A percentile compares a stretch with the other conserved stretches of the same genome.
Evolutionary conservation across 2,329 filamentous ascomycete genomes (phyloP).

Genomic region (Xylariaceae sp.): DNA sequence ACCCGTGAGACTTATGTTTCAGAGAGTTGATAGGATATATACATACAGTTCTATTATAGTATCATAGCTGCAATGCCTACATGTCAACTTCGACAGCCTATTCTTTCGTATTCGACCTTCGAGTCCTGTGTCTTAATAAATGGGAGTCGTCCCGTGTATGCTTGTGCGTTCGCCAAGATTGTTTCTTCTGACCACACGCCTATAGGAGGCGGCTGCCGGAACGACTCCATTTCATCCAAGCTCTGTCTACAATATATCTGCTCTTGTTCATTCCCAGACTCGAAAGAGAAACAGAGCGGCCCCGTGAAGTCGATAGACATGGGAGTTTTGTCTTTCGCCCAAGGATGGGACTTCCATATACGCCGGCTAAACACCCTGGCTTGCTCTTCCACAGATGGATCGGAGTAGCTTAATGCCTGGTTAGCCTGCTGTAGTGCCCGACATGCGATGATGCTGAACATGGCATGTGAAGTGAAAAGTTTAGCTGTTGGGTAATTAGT

Average conservation of each 20-base stretch:
- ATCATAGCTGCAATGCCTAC: background rate
- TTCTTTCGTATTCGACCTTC: slow-evolving; percentile 22
- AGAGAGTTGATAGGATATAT: too few relatives aligned
- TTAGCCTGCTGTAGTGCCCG: slow-evolving; percentile 25
- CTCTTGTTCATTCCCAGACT: slow-evolving; percentile 24
- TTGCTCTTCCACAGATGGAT: slow-evolving; percentile 16
- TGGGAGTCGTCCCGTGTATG: slow-evolving; percentile 25
- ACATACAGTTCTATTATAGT: too few relatives aligned
- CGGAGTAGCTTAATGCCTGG: slow-evolving; percentile 15
- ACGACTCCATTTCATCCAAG: slow-evolving; percentile 25
- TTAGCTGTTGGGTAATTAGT: slow-evolving; percentile 24
- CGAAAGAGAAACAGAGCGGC: slow-evolving; percentile 25
- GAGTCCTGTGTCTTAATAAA: slow-evolving; percentile 26
- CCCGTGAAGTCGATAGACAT: slow-evolving; percentile 26
- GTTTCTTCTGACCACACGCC: slow-evolving; percentile 26
- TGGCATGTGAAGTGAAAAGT: slow-evolving; percentile 23
- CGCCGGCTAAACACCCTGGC: slow-evolving; percentile 22
- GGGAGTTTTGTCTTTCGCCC: slow-evolving; percentile 23
- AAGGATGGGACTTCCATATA: slow-evolving; percentile 25
- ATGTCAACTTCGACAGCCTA: slow-evolving; percentile 25
- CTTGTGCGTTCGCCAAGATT: slow-evolving; percentile 28
- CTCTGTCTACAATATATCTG: slow-evolving; percentile 20
- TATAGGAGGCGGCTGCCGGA: slow-evolving; percentile 24
- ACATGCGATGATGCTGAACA: slow-evolving; percentile 22
- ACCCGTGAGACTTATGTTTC: too few relatives aligned